Evolutionary conservation across 2,329 filamentous ascomycete species (phyloP), one percentile per base, ranked within the genome.

Genomic region (Aspergillus fructus): DNA sequence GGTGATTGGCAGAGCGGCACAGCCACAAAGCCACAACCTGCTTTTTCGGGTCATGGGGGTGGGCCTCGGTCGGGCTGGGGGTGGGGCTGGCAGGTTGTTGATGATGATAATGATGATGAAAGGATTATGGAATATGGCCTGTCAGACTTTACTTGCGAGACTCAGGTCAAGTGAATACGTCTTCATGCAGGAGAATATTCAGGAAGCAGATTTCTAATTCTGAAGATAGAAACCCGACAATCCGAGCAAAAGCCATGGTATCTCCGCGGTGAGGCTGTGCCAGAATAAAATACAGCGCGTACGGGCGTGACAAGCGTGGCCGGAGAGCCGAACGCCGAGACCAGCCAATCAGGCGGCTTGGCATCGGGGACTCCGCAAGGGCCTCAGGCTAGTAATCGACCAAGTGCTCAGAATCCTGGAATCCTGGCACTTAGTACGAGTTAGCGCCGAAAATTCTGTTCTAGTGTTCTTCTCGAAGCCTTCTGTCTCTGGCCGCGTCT

Each of bases 381-480:
- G 39, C 30, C 46, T 49, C 46, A 37, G 46, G 19, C 46, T 49
- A 37, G 34, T 13, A 40, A 12, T 17, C 15, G 1, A 19, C 33
- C 17, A 49, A 49, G 43, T 39, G 17, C 27, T 30, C 9, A 9
- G 9, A 30, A 30, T 30, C 27, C 27, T 30, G 27, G 27, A 30
- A 30, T n/a, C 34, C 27, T n/a, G 37, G 19, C 8, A 17, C 39
- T 53, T 57, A 34, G 42, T 40, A 42, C 49, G 49, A 33, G 21
- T 39, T 45, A 47, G 47, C 49, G 60, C 55, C 27, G 43, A 41
- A 53, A 58, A 53, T 49, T 34, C 55, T 62, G 24, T 62, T 64
- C 60, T 48, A 60, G 30, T n/a, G 39, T 24, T 3, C 23, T 64
- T 64, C 62, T 59, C 49, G 63, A 65, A 65, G 50, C 60, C 57